phyloP scores from a whole-genome alignment of 768 basidiomycete genomes.

The Mycena chlorophos region DNA sequence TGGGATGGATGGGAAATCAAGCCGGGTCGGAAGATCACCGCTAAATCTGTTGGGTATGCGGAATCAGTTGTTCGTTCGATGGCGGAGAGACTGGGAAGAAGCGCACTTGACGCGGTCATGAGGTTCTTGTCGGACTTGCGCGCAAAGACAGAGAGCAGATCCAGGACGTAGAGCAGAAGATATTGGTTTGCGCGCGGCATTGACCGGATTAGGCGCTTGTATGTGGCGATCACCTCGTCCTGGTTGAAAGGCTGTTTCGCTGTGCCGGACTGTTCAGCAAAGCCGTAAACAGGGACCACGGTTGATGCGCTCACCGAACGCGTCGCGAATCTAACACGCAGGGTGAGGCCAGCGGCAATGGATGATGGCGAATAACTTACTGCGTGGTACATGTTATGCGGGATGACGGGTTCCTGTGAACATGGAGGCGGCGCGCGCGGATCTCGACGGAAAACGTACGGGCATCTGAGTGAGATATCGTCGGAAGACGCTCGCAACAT shows the following conservation, averaged over 20 bases:
- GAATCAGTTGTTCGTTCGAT: neutral
- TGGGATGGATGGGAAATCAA: conserved; percentile 87
- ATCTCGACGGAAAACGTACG: conserved; percentile 40
- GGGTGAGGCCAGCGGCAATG: conserved; percentile 16
- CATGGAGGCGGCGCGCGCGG: conserved; percentile 6
- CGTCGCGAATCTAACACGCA: conserved; percentile 72
- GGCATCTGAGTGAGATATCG: conserved; percentile 97
- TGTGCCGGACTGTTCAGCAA: conserved; percentile 31
- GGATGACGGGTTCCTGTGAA: conserved; percentile 89
- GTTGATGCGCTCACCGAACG: conserved; percentile 52
- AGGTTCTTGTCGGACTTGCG: conserved; percentile 88
- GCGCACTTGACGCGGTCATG: conserved; percentile 92
- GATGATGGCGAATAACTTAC: conserved; percentile 49
- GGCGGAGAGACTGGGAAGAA: neutral
- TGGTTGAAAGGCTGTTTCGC: conserved; percentile 69
- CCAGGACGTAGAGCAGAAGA: conserved; percentile 94
- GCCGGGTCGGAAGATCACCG: conserved; percentile 96
- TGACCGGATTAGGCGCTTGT: conserved; percentile 79
- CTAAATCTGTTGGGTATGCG: conserved; percentile 72
- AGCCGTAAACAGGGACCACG: conserved; percentile 1
- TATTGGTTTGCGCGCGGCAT: conserved; percentile 92
- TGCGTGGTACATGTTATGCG: conserved; percentile 82
- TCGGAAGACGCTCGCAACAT: conserved; percentile 95
- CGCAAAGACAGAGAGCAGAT: conserved; percentile 92
- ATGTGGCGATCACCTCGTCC: conserved; percentile 73